These are phyloP conservation scores for Dryas octopetala DNA, from an alignment of 306 rosid genomes.

Conservation along the genomic window DNA sequence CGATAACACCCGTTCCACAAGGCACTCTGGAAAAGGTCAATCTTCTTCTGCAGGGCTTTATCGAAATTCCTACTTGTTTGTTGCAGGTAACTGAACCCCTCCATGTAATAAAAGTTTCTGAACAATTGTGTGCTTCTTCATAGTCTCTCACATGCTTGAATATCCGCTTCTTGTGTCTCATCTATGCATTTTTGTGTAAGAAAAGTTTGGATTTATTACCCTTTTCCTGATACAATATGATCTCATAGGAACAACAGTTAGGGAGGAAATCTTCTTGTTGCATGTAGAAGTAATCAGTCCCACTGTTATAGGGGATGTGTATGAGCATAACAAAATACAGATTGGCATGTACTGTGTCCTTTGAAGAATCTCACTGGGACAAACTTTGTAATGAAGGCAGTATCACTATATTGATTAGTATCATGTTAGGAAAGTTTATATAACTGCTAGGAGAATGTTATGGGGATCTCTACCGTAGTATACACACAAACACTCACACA, in stretches of 20 bases:
- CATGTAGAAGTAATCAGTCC: background rate
- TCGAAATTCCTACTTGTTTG: constrained; percentile 79
- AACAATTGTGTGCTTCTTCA: constrained; percentile 6
- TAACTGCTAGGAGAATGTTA: background rate
- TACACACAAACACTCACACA: background rate
- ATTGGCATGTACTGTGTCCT: too few relatives aligned
- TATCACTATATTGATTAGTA: background rate
- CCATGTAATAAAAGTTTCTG: constrained; percentile 3
- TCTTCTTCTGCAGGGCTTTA: constrained; percentile 73
- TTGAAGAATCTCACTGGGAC: too few relatives aligned
- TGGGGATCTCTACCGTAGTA: background rate
- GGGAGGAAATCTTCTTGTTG: background rate
- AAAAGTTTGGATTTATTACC: background rate
- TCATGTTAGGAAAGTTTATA: background rate
- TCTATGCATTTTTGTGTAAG: background rate
- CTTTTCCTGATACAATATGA: constrained; percentile 20
- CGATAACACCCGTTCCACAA: constrained; percentile 82
- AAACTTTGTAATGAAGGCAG: too few relatives aligned
- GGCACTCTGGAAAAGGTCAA: constrained; percentile 72
- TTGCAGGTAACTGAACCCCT: constrained; percentile 58
- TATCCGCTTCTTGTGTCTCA: background rate
- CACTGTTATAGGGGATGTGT: constrained; percentile 5
- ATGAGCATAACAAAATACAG: background rate
- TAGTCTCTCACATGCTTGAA: background rate
- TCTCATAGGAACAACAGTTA: constrained; percentile 7